Evolutionary conservation across 305 asterid species (phyloP).

Genomic region (Striga hermonthica): DNA sequence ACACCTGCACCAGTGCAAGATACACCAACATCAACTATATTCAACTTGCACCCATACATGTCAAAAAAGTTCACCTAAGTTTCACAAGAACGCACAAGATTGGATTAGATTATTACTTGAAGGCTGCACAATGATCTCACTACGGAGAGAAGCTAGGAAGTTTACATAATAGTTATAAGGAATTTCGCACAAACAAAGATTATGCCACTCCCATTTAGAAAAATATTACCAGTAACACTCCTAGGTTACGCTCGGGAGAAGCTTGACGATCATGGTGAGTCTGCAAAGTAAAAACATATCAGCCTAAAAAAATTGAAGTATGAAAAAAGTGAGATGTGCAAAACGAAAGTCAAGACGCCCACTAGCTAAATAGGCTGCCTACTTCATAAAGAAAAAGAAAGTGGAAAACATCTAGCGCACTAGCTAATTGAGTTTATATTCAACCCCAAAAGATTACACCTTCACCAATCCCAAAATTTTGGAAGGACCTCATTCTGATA

Average conservation of each 20-base stretch:
- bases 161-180: neutral
- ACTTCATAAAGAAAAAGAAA: neutral
- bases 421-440: neutral
- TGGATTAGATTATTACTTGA: constrained; percentile 1
- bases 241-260: constrained; percentile 79
- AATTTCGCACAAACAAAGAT: constrained; percentile 1
- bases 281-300: constrained; percentile 36
- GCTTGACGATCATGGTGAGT: constrained; percentile 44
- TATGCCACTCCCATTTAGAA: constrained; percentile 3
- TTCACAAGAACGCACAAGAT: constrained; percentile 29
- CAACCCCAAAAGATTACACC: too few relatives aligned
- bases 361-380: neutral
- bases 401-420: constrained; percentile 8
- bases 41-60: constrained; percentile 82
- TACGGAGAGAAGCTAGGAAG: constrained; percentile 7
- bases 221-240: constrained; percentile 71
- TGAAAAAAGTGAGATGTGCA: neutral
- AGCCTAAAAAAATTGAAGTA: constrained; percentile 11
- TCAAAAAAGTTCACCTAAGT: constrained; percentile 79
- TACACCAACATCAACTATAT: constrained; percentile 82
- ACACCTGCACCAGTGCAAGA: constrained; percentile 74
- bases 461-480: too few relatives aligned
- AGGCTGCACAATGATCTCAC: constrained; percentile 27
- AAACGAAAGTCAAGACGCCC: neutral
- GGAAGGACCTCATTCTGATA: constrained; percentile 3